A percentile compares a stretch with the other conserved stretches of the same genome.
phyloP scores from a whole-genome alignment of 768 basidiomycete species.

The Pleurotus sapidus region DNA sequence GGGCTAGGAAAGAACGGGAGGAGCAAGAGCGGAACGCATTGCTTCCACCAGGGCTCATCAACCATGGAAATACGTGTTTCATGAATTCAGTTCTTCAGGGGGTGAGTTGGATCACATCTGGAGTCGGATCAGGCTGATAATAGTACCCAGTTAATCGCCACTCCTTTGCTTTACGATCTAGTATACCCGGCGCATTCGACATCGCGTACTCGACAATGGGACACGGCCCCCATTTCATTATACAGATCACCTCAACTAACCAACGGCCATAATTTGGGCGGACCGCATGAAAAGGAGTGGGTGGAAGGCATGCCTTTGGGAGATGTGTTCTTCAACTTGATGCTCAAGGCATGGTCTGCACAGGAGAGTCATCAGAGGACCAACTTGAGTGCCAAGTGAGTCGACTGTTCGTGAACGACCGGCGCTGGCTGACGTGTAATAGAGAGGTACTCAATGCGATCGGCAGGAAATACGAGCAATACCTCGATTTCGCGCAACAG shows the following conservation, averaged over 20 bases:
- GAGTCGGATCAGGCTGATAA: conserved; percentile 4
- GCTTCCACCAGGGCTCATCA: conserved; percentile 71
- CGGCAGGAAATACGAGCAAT: conserved; percentile 89
- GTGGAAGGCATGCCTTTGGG: conserved; percentile 66
- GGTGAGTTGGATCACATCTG: conserved; percentile 40
- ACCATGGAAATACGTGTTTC: conserved; percentile 91
- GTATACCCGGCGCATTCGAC: conserved; percentile 51
- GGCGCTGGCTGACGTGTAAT: neutral
- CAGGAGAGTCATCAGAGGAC: conserved; percentile 51
- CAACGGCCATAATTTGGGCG: conserved; percentile 59
- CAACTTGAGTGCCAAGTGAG: conserved; percentile 67
- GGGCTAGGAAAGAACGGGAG: conserved; percentile 55
- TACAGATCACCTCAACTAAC: conserved; percentile 64
- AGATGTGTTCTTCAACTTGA: conserved; percentile 58
- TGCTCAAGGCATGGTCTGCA: conserved; percentile 62
- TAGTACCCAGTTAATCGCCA: conserved; percentile 60
- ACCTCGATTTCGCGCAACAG: conserved; percentile 92
- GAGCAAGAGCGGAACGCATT: conserved; percentile 58
- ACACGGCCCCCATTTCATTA: conserved; percentile 36
- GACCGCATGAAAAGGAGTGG: conserved; percentile 49
- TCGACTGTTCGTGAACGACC: conserved; percentile 7
- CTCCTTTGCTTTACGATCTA: conserved; percentile 55
- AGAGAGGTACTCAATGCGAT: conserved; percentile 66
- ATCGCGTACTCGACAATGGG: conserved; percentile 33
- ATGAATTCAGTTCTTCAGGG: conserved; percentile 95